Evolutionary conservation across 2,329 filamentous ascomycete species (phyloP), one percentile per base, ranked within the genome.

Genomic region (Emericellopsis cladophorae): DNA sequence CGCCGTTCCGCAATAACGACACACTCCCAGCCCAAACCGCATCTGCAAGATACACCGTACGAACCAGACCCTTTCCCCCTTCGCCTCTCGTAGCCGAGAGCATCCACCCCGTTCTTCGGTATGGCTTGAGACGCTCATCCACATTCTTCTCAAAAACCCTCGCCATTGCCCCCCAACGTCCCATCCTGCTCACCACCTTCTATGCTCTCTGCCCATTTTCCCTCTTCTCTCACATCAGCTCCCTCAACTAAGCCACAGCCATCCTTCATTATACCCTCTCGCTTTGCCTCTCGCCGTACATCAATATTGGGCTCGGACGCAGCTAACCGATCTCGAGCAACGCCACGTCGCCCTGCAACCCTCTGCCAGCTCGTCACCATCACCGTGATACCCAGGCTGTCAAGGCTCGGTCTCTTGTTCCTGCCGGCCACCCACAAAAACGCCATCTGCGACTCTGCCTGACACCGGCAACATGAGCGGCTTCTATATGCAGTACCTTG

Each of bases 401-500:
- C 21, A 16, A 36, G 14, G 31, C 36, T 18, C 14, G 31, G 31
- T 37, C 36, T 21, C 37, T 26, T 24, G 11, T 39, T 32, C 32
- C 21, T 40, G 36, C 35, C 29, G 15, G 21, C 18, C 34, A 41
- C 35, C 26, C 40, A 35, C 36, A 39, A 36, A 42, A 49, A 40
- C 23, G 9, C 21, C n/a, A 34, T 7, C 12, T 35, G 34, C 16
- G 21, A 26, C 34, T 56, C 55, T 54, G 52, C 48, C 49, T 44
- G 45, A 37, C 43, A 50, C 48, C 46, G 49, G 42, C 58, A 70
- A 51, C 47, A 80, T 80, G 76, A 68, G 67, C 51, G 76, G 76
- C 48, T 81, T 79, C 55, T 81, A 81, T 55, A 81, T 81, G 70
- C 78, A 83, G 54, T 84, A 84, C 58, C 68, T 84, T 49, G 76